phyloP scores from a whole-genome alignment of 202 grass and related monocot species.

The Cymbopogon flexuosus region DNA sequence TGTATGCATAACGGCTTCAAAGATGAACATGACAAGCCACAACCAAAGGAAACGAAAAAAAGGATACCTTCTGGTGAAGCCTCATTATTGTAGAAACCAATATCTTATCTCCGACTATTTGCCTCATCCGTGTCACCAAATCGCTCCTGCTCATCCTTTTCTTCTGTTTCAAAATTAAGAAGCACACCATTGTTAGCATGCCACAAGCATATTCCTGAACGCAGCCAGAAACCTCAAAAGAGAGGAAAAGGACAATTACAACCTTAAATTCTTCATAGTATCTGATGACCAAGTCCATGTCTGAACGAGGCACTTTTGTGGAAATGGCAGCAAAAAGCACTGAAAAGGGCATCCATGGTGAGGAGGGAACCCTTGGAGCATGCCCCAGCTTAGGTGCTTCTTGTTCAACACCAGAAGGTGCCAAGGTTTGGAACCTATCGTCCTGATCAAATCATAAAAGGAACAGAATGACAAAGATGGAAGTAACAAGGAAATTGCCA shows the following conservation, averaged over 20 bases:
- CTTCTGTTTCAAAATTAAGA: conserved; percentile 36
- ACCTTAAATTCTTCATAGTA: conserved; percentile 82
- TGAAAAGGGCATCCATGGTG: conserved; percentile 75
- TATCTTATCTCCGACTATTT: conserved; percentile 63
- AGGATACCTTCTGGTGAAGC: conserved; percentile 60
- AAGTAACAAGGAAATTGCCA: not conserved
- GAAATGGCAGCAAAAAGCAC: conserved; percentile 85
- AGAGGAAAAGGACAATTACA: not conserved
- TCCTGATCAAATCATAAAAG: conserved; percentile 33
- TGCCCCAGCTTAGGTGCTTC: conserved; percentile 24
- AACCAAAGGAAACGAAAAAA: not conserved
- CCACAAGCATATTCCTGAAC: not conserved
- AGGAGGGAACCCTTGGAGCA: conserved; percentile 34
- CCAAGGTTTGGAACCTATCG: not conserved
- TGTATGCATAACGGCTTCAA: not conserved
- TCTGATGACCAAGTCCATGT: conserved; percentile 56
- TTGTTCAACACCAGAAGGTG: conserved; percentile 26
- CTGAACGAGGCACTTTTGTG: conserved; percentile 52
- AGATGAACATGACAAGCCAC: not conserved
- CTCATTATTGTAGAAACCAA: conserved; percentile 59
- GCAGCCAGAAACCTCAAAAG: not conserved
- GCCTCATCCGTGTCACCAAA: conserved; percentile 49
- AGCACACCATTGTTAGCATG: conserved; percentile 7
- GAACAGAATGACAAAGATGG: conserved; percentile 1
- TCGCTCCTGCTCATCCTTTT: conserved; percentile 60